A percentile compares a stretch with the other conserved stretches of the same genome.
Evolutionary conservation across 495 filamentous ascomycete species (phyloP).

Genomic region (Aspergillus conjunctus): DNA sequence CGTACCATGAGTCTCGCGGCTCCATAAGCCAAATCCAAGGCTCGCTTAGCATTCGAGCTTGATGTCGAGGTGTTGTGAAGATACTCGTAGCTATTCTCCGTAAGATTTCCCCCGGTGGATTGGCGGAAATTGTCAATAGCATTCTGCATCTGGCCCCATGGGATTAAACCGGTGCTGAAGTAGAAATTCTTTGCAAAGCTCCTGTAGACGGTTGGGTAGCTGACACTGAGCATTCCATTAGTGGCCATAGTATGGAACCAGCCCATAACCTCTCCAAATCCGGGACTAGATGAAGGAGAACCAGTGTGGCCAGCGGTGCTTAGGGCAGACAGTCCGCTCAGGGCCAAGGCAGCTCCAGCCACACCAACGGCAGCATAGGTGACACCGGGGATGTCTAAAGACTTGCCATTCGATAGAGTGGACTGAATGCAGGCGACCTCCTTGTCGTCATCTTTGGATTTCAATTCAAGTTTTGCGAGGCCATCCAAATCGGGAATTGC

Average conservation of each 20-base stretch:
- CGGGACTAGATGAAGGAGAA: conserved; percentile 72
- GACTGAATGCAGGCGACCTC: conserved; percentile 84
- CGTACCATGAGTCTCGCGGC: conserved; percentile 53
- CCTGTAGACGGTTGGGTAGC: conserved; percentile 81
- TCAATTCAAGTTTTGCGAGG: conserved; percentile 76
- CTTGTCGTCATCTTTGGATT: conserved; percentile 56
- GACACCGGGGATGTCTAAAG: conserved; percentile 69
- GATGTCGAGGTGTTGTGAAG: conserved; percentile 61
- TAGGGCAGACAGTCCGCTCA: conserved; percentile 73
- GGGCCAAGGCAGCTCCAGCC: conserved; percentile 77
- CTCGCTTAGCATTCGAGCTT: conserved; percentile 55
- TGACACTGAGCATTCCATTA: conserved; percentile 93
- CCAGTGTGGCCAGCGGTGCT: conserved; percentile 65
- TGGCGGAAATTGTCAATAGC: conserved; percentile 84
- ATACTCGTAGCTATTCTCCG: conserved; percentile 71
- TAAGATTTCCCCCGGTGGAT: conserved; percentile 84
- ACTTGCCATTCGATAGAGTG: conserved; percentile 83
- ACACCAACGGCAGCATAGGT: conserved; percentile 85
- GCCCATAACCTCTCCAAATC: conserved; percentile 81
- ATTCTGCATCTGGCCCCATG: conserved; percentile 76
- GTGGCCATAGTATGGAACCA: conserved; percentile 93
- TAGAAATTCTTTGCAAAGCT: conserved; percentile 91
- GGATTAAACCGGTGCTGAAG: conserved; percentile 84
- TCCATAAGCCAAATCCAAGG: conserved; percentile 48
- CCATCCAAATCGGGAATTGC: conserved; percentile 88